phyloP scores from a whole-genome alignment of 768 basidiomycete genomes.

The Leccinum variicolor region DNA sequence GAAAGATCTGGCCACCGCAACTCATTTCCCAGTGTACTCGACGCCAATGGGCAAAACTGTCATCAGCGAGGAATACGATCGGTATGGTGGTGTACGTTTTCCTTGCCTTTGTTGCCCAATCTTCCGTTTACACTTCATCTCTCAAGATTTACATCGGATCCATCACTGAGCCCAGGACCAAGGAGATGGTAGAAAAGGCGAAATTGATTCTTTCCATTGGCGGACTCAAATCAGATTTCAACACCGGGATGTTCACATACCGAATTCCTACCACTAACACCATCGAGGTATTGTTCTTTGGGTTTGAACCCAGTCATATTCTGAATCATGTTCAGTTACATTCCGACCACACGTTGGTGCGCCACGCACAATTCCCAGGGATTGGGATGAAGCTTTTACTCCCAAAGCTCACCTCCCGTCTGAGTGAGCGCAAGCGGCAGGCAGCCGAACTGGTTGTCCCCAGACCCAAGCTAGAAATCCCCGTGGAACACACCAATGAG shows the following conservation, averaged over 20 bases:
- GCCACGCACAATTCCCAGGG: slow-evolving; percentile 57
- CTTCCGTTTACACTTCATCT: background rate
- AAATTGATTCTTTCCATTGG: slow-evolving; percentile 77
- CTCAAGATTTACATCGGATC: slow-evolving; percentile 72
- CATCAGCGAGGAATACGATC: slow-evolving; percentile 63
- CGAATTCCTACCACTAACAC: slow-evolving; percentile 55
- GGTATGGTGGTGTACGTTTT: slow-evolving; percentile 74
- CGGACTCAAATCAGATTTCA: slow-evolving; percentile 72
- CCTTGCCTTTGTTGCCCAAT: background rate
- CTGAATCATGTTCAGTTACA: slow-evolving; percentile 52
- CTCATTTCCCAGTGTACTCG: slow-evolving; percentile 70
- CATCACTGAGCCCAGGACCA: slow-evolving; percentile 61
- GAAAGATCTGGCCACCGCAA: slow-evolving; percentile 57
- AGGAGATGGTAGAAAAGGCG: slow-evolving; percentile 68
- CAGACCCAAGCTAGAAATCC: slow-evolving; percentile 37
- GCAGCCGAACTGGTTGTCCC: slow-evolving; percentile 48
- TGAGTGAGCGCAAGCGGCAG: slow-evolving; percentile 38
- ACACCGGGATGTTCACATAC: slow-evolving; percentile 85
- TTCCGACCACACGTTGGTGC: slow-evolving; percentile 65
- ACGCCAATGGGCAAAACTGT: slow-evolving; percentile 82
- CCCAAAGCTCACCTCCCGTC: slow-evolving; percentile 60
- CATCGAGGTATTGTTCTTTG: slow-evolving; percentile 52
- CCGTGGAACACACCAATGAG: slow-evolving; percentile 44
- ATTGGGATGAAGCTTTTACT: slow-evolving; percentile 79
- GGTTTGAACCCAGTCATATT: background rate